These are phyloP conservation scores for Cladosporium colombiae DNA, from an alignment of 2,329 filamentous ascomycete genomes.

Conservation along the genomic window DNA sequence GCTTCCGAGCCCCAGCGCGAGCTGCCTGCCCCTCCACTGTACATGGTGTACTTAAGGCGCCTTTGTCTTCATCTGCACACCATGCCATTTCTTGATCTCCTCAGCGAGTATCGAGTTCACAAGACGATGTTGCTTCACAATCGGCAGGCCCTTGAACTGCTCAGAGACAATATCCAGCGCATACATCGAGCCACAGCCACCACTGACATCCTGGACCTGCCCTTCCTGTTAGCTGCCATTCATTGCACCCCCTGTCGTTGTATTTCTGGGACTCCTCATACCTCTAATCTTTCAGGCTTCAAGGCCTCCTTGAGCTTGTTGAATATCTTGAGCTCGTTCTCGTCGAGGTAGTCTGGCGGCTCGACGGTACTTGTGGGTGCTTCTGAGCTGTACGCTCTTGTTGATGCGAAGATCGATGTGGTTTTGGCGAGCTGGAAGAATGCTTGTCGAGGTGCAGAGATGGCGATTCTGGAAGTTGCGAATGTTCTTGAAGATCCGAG, in stretches of 20 bases:
- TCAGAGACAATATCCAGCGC: slow-evolving; percentile 74
- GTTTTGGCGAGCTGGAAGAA: not conserved
- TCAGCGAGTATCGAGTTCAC: slow-evolving; percentile 75
- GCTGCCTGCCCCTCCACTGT: not conserved
- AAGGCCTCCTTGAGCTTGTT: slow-evolving; percentile 47
- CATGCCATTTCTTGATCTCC: slow-evolving; percentile 79
- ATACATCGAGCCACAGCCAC: slow-evolving; percentile 87
- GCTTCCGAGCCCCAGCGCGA: not conserved
- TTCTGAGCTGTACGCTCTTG: slow-evolving; percentile 9
- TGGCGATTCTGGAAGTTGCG: not conserved
- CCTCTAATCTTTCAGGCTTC: slow-evolving; percentile 49
- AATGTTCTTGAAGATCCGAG: slow-evolving; percentile 8
- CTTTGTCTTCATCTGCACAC: slow-evolving; percentile 75
- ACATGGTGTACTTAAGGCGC: slow-evolving; percentile 34
- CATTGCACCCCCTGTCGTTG: not conserved
- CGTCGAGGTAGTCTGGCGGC: slow-evolving; percentile 50
- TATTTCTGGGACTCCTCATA: slow-evolving; percentile 32
- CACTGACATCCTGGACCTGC: slow-evolving; percentile 75
- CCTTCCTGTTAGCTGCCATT: not conserved
- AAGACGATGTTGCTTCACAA: slow-evolving; percentile 80
- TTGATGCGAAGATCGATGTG: not conserved
- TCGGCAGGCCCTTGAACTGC: slow-evolving; percentile 67
- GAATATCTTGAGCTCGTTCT: slow-evolving; percentile 50
- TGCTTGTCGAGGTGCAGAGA: not conserved
- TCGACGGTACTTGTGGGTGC: slow-evolving; percentile 28